Evolutionary conservation across 2,329 filamentous ascomycete species (phyloP).

Genomic region (Trichoderma sp.): DNA sequence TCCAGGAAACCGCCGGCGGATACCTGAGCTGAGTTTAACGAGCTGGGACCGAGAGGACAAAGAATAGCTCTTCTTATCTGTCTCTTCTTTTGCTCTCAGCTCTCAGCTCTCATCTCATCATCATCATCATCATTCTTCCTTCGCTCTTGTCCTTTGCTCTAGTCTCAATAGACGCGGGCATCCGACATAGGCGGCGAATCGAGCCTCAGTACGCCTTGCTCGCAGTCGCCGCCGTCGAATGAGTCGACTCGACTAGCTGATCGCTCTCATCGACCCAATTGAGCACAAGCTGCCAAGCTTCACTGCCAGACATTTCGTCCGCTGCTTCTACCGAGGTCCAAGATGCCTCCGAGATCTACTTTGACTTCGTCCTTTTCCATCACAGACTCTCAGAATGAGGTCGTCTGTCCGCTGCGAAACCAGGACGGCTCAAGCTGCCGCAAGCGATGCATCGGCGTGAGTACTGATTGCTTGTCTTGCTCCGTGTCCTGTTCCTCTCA

Average conservation of each 20-base stretch:
- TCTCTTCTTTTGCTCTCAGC: not conserved
- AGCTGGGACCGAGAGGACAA: not conserved
- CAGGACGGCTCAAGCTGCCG: conserved; percentile 96
- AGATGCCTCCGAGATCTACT: conserved; percentile 87
- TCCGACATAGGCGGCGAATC: conserved; percentile 25
- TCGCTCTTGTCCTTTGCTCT: not conserved
- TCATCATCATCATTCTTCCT: not conserved
- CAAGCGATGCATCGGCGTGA: conserved; percentile 97
- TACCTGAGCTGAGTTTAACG: not conserved
- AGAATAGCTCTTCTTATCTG: not conserved
- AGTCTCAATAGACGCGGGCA: not conserved
- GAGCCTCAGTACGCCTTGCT: conserved; percentile 22
- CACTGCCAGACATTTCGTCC: conserved; percentile 32
- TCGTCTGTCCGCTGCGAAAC: conserved; percentile 93
- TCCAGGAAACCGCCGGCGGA: not conserved
- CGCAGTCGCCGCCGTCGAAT: conserved; percentile 38
- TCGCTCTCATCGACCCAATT: conserved; percentile 39
- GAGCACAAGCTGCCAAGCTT: conserved; percentile 31
- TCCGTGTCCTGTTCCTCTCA: not conserved
- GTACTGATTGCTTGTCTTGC: conserved; percentile 49
- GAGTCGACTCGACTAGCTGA: conserved; percentile 33
- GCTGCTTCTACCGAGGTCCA: conserved; percentile 60
- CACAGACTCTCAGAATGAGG: conserved; percentile 90
- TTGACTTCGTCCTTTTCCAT: conserved; percentile 91
- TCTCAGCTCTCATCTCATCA: not conserved